Conservation (phyloP, 1,284 basidiomycete species). For the Trametes hirsuta region DNA sequence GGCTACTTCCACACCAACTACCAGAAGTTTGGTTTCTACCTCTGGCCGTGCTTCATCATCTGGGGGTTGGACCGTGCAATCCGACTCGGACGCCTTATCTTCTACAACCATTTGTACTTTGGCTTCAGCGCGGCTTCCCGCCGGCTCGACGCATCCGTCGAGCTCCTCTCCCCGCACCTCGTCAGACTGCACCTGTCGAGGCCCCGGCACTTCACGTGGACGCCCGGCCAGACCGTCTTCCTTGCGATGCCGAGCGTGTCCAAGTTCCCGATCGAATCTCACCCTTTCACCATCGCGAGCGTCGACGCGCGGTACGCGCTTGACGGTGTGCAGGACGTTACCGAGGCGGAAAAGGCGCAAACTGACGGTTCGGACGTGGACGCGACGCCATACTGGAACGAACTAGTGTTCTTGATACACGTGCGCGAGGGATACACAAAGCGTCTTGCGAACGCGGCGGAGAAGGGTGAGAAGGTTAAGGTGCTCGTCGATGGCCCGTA, state of each 20-base stretch:
- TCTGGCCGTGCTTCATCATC: constrained; percentile 61
- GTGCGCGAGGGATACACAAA: constrained; percentile 54
- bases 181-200: constrained; percentile 51
- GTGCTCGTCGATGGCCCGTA: constrained; percentile 60
- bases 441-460: constrained; percentile 41
- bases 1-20: constrained; percentile 40
- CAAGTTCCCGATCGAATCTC: constrained; percentile 47
- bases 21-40: constrained; percentile 34
- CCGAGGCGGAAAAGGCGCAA: constrained; percentile 5
- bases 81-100: constrained; percentile 50
- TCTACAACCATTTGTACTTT: constrained; percentile 52
- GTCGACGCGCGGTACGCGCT: constrained; percentile 33
- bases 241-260: constrained; percentile 49
- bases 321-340: background rate
- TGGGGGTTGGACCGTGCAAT: constrained; percentile 68
- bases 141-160: constrained; percentile 43
- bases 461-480: constrained; percentile 36
- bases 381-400: constrained; percentile 34
- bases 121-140: constrained; percentile 28
- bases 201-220: constrained; percentile 44
- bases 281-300: constrained; percentile 59
- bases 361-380: constrained; percentile 1
- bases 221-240: constrained; percentile 55
- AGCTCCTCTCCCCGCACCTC: constrained; percentile 50
- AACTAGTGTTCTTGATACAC: constrained; percentile 53